Conservation (phyloP, 1,284 basidiomycete genomes). For the Gomphus sp. region DNA sequence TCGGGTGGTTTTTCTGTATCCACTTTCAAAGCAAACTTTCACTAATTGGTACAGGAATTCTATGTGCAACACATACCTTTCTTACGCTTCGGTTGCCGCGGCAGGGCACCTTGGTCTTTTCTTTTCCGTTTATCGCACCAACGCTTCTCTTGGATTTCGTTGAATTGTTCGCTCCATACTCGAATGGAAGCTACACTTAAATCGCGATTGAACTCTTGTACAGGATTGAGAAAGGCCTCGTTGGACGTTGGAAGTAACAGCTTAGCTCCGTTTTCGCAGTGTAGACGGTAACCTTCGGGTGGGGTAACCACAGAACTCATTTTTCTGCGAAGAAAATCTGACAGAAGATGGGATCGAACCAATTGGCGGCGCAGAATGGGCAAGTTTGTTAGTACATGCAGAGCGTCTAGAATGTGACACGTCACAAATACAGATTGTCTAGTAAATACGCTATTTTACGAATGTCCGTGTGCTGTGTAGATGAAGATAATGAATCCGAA, state of each 20-base stretch:
- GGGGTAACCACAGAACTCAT: conserved; percentile 38
- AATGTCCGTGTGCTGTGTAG: too few species aligned
- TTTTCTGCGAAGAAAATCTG: neutral
- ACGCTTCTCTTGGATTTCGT: conserved; percentile 55
- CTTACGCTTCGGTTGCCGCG: conserved; percentile 12
- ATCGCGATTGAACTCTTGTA: conserved; percentile 98
- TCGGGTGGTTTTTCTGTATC: conserved; percentile 12
- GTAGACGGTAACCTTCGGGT: conserved; percentile 70
- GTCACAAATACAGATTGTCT: neutral
- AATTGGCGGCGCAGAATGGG: neutral
- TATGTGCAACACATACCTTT: conserved; percentile 9
- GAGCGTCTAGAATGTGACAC: neutral
- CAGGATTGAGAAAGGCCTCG: conserved; percentile 92
- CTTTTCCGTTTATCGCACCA: conserved; percentile 41
- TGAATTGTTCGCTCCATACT: conserved; percentile 72
- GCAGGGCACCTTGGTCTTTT: conserved; percentile 22
- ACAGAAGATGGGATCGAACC: neutral
- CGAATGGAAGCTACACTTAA: conserved; percentile 84
- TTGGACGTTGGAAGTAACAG: conserved; percentile 71
- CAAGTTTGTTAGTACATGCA: neutral
- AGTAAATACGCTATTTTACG: neutral
- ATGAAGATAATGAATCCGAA: too few species aligned
- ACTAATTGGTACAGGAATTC: neutral
- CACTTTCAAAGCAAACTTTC: neutral
- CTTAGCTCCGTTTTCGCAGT: conserved; percentile 79